These are phyloP conservation scores for Choricystis sp. DNA, from an alignment of 139 green algal species.

Conservation along the genomic window DNA sequence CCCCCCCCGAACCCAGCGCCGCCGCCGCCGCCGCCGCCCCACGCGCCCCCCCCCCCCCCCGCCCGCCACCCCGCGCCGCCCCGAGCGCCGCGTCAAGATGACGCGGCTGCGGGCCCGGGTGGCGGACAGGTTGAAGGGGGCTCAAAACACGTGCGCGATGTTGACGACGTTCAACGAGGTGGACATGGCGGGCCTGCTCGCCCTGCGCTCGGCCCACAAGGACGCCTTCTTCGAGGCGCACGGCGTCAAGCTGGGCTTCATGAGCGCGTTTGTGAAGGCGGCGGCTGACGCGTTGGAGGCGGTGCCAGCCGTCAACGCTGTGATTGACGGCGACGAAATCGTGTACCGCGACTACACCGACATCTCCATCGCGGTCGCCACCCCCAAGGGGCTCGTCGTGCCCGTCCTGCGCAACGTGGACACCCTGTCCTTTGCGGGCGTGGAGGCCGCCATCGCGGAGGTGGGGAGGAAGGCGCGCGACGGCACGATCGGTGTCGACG, in stretches of 20 bases:
- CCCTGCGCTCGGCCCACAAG: constrained; percentile 76
- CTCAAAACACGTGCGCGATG: constrained; percentile 97
- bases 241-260: constrained; percentile 98
- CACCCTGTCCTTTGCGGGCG: constrained; percentile 70
- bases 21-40: constrained; percentile 5
- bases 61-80: constrained; percentile 1
- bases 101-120: constrained; percentile 78
- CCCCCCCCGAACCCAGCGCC: constrained; percentile 4
- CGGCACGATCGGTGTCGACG: constrained; percentile 88
- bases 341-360: constrained; percentile 80
- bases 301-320: constrained; percentile 81
- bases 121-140: constrained; percentile 82
- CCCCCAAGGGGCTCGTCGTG: constrained; percentile 88
- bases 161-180: constrained; percentile 99
- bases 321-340: constrained; percentile 93
- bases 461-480: constrained; percentile 90
- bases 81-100: constrained; percentile 79
- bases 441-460: constrained; percentile 77
- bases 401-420: constrained; percentile 75
- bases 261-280: constrained; percentile 95
- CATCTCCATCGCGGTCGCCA: constrained; percentile 90
- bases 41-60: constrained; percentile 5
- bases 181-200: constrained; percentile 94
- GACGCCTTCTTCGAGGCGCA: constrained; percentile 91
- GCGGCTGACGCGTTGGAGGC: constrained; percentile 58